Percentiles rank a stretch among this genome's conserved stretches.
Conservation (phyloP, 139 green algal species). For the Gonium pectorale region DNA sequence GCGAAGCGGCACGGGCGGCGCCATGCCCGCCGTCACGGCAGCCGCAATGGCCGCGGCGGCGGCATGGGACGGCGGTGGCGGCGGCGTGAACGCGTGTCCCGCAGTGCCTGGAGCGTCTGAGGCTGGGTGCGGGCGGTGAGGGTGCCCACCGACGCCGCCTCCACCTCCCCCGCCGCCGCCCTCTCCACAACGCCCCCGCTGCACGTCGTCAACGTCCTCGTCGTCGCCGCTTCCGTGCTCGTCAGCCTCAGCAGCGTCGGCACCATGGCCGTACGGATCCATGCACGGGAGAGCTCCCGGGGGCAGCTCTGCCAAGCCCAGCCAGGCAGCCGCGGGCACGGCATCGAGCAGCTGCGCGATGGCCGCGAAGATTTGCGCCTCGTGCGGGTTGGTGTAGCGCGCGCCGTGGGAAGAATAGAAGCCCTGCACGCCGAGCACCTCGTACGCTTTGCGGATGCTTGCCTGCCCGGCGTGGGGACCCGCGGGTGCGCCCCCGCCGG, state of each 20-base stretch:
- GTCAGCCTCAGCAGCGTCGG: neutral
- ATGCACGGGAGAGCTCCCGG: neutral
- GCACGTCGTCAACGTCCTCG: neutral
- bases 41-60: neutral
- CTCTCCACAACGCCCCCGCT: neutral
- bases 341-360: neutral
- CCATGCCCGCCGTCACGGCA: neutral
- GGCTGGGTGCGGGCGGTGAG: neutral
- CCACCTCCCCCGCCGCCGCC: neutral
- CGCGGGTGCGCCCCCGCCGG: too few species aligned
- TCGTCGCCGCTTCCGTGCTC: neutral
- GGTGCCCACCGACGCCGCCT: neutral
- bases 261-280: neutral
- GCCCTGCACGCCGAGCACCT: neutral
- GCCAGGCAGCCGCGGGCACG: slow-evolving; percentile 5
- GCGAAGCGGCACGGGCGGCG: slow-evolving; percentile 20
- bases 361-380: slow-evolving; percentile 10
- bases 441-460: slow-evolving; percentile 26
- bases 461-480: slow-evolving; percentile 14
- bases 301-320: neutral
- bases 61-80: neutral
- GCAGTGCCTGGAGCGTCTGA: neutral
- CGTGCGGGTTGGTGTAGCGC: slow-evolving; percentile 35
- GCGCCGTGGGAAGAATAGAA: slow-evolving; percentile 23
- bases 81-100: neutral